Evolutionary conservation across 2,329 filamentous ascomycete genomes (phyloP).

Genomic region (Decorospora gaudefroyi): DNA sequence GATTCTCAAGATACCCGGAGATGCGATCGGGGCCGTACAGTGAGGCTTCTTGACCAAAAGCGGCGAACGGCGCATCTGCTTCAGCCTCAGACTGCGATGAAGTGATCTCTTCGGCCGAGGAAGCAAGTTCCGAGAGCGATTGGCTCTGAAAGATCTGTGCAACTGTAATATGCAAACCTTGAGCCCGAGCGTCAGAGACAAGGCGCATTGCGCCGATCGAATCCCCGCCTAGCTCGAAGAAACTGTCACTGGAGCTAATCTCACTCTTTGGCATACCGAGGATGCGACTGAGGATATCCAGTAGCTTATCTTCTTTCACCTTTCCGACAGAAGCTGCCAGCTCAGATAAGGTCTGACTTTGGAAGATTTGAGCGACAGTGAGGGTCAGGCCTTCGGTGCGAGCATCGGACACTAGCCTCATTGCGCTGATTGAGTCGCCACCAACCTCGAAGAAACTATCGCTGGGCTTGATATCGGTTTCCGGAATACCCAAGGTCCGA

Average conservation of each 20-base stretch:
- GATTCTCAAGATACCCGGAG: constrained; percentile 57
- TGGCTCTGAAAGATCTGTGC: constrained; percentile 52
- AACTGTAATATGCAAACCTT: constrained; percentile 49
- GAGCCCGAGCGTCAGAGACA: constrained; percentile 46
- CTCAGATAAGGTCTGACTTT: constrained; percentile 52
- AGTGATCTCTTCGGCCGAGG: constrained; percentile 39
- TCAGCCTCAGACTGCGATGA: constrained; percentile 21
- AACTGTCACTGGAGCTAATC: constrained; percentile 50
- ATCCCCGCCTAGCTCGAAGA: constrained; percentile 55
- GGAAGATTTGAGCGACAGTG: constrained; percentile 53
- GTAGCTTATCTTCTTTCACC: constrained; percentile 38
- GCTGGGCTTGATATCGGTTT: constrained; percentile 43
- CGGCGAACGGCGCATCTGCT: constrained; percentile 56
- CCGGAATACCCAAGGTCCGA: constrained; percentile 36
- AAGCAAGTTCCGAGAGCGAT: constrained; percentile 47
- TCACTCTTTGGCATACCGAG: constrained; percentile 36
- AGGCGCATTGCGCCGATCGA: constrained; percentile 54
- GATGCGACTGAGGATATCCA: constrained; percentile 35
- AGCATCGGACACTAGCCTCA: constrained; percentile 51
- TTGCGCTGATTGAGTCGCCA: constrained; percentile 54
- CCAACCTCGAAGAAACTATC: constrained; percentile 54
- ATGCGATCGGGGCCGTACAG: constrained; percentile 57
- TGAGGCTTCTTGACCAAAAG: constrained; percentile 52
- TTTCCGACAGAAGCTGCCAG: constrained; percentile 57
- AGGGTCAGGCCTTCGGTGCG: constrained; percentile 45